These are phyloP conservation scores for Pseudomonodictys pantanalensis DNA, from an alignment of 495 filamentous ascomycete species.

Conservation along the genomic window DNA sequence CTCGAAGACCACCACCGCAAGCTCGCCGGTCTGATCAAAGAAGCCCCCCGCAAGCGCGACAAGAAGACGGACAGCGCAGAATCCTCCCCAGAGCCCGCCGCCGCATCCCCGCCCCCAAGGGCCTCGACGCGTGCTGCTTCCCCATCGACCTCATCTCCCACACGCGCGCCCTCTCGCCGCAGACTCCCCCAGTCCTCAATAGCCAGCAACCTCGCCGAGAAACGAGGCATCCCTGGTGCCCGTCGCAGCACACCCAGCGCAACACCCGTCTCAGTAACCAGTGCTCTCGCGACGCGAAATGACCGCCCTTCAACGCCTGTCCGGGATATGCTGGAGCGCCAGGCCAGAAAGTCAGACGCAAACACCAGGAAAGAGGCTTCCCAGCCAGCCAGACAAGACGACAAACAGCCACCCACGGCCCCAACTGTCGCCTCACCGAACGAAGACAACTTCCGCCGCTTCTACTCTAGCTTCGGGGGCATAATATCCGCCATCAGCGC, in stretches of 20 bases:
- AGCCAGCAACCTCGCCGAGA: conserved; percentile 85
- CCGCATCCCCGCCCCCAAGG: conserved; percentile 1
- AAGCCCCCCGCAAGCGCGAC: conserved; percentile 18
- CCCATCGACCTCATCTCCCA: conserved; percentile 43
- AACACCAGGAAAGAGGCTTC: not conserved
- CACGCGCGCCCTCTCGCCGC: conserved; percentile 49
- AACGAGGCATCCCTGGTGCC: conserved; percentile 70
- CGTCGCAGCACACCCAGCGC: conserved; percentile 58
- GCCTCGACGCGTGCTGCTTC: conserved; percentile 28
- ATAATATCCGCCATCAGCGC: conserved; percentile 82
- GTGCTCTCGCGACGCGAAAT: conserved; percentile 63
- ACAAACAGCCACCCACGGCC: not conserved
- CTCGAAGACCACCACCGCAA: conserved; percentile 83
- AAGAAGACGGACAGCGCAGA: conserved; percentile 1
- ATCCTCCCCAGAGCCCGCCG: not conserved
- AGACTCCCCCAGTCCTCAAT: conserved; percentile 71
- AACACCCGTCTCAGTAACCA: conserved; percentile 69
- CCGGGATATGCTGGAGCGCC: conserved; percentile 18
- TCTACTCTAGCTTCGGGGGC: conserved; percentile 83
- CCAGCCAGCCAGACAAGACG: conserved; percentile 27
- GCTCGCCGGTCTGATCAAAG: conserved; percentile 71
- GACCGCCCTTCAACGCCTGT: conserved; percentile 22
- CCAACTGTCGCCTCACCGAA: conserved; percentile 32
- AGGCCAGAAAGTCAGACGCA: conserved; percentile 12
- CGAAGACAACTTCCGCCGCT: conserved; percentile 84